Conservation (phyloP, 2,329 filamentous ascomycete species). For the Alternaria rosae region DNA sequence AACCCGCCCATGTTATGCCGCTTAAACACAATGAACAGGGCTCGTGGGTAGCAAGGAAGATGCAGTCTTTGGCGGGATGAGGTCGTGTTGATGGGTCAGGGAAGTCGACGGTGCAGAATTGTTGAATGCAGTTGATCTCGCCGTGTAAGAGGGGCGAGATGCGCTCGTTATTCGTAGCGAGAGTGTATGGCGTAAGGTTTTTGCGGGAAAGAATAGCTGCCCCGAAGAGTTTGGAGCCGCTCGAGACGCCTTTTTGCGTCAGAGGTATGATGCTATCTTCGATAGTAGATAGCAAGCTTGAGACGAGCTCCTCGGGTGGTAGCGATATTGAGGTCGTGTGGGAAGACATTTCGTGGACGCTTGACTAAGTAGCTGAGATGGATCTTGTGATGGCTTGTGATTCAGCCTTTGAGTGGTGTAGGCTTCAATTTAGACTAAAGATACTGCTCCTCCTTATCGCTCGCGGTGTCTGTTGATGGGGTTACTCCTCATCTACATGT, state of each 20-base stretch:
- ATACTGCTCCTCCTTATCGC: background rate
- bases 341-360: conserved; percentile 5
- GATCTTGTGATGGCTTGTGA: background rate
- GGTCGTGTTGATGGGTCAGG: conserved; percentile 46
- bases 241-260: conserved; percentile 58
- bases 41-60: conserved; percentile 68
- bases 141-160: conserved; percentile 64
- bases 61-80: conserved; percentile 57
- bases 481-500: background rate
- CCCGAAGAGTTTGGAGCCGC: conserved; percentile 65
- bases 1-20: conserved; percentile 66
- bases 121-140: conserved; percentile 68
- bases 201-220: conserved; percentile 61
- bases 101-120: conserved; percentile 57
- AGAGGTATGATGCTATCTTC: conserved; percentile 61
- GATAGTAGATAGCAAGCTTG: conserved; percentile 17
- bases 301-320: conserved; percentile 4
- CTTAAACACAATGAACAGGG: conserved; percentile 66
- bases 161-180: conserved; percentile 65
- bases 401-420: too few species aligned
- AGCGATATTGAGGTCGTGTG: background rate
- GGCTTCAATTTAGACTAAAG: background rate
- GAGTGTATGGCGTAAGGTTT: conserved; percentile 55
- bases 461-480: background rate
- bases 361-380: background rate